Conservation (phyloP, 1,284 basidiomycete genomes). For the Exobasidium cylindrosporum region DNA sequence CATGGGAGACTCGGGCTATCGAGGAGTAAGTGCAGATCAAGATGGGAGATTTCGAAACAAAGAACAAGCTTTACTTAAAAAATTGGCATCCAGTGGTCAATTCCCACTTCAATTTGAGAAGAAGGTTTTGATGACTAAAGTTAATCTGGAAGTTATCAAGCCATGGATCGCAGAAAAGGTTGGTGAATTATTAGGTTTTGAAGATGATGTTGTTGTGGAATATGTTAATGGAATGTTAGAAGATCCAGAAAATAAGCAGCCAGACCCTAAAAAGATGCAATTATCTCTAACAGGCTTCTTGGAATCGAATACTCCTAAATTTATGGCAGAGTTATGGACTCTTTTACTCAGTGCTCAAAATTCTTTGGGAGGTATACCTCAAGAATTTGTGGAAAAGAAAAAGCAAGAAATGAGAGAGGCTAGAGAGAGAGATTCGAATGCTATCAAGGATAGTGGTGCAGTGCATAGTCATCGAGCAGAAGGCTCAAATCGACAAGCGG, state of each 20-base stretch:
- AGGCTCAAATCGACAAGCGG: constrained; percentile 18
- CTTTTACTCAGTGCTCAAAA: constrained; percentile 84
- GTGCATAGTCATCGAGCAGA: constrained; percentile 58
- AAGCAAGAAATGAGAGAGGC: constrained; percentile 85
- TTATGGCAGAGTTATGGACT: constrained; percentile 86
- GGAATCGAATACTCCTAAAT: constrained; percentile 68
- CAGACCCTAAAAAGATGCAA: constrained; percentile 92
- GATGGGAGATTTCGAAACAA: constrained; percentile 83
- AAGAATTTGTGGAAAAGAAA: constrained; percentile 90
- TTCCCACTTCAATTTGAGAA: constrained; percentile 70
- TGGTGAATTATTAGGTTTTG: constrained; percentile 82
- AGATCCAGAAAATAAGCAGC: constrained; percentile 74
- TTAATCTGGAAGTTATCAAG: constrained; percentile 70
- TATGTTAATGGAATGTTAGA: constrained; percentile 91
- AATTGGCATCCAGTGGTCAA: constrained; percentile 82
- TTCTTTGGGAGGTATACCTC: constrained; percentile 83
- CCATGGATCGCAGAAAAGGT: constrained; percentile 93
- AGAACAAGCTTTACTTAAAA: constrained; percentile 79
- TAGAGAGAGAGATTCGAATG: constrained; percentile 66
- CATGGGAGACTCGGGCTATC: constrained; percentile 14
- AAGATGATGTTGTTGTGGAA: constrained; percentile 95
- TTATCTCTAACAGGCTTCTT: constrained; percentile 90
- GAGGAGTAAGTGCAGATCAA: constrained; percentile 42
- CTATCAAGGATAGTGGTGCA: constrained; percentile 64
- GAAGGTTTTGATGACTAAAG: constrained; percentile 90